Percentiles rank a stretch among this genome's conserved stretches.
These are phyloP conservation scores for Canariomyces notabilis DNA, from an alignment of 2,329 filamentous ascomycete species.

Conservation along the genomic window DNA sequence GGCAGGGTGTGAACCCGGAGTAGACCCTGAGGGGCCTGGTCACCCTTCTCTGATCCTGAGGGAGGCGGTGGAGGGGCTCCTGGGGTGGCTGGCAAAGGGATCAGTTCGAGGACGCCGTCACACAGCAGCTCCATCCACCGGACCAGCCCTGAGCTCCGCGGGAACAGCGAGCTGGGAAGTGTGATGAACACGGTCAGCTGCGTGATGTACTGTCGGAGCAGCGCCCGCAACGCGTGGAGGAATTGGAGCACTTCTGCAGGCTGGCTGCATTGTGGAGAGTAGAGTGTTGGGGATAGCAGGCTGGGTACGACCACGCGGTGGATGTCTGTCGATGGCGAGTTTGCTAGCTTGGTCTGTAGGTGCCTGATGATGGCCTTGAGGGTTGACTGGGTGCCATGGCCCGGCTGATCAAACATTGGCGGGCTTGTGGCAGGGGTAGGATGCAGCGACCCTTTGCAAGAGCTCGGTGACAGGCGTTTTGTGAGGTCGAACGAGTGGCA, in stretches of 20 bases:
- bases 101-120: slow-evolving; percentile 83
- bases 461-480: slow-evolving; percentile 51
- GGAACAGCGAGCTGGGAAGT: slow-evolving; percentile 73
- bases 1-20: slow-evolving; percentile 78
- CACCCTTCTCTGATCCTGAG: slow-evolving; percentile 51
- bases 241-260: slow-evolving; percentile 75
- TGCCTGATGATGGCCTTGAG: slow-evolving; percentile 61
- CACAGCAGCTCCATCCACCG: slow-evolving; percentile 81
- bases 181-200: slow-evolving; percentile 70
- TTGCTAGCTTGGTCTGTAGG: slow-evolving; percentile 51
- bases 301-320: slow-evolving; percentile 83
- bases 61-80: slow-evolving; percentile 49
- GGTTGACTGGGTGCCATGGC: slow-evolving; percentile 38
- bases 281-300: slow-evolving; percentile 80
- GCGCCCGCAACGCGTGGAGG: slow-evolving; percentile 68
- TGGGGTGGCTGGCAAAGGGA: slow-evolving; percentile 59
- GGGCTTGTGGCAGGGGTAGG: slow-evolving; percentile 49
- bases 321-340: slow-evolving; percentile 54
- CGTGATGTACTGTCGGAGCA: slow-evolving; percentile 63
- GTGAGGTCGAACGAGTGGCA: slow-evolving; percentile 71
- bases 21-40: slow-evolving; percentile 81
- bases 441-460: slow-evolving; percentile 46
- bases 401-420: slow-evolving; percentile 21
- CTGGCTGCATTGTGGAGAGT: slow-evolving; percentile 62
- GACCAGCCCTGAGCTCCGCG: slow-evolving; percentile 67